Evolutionary conservation across 306 rosid genomes (phyloP).

Genomic region (Fragaria nilgerrensis): DNA sequence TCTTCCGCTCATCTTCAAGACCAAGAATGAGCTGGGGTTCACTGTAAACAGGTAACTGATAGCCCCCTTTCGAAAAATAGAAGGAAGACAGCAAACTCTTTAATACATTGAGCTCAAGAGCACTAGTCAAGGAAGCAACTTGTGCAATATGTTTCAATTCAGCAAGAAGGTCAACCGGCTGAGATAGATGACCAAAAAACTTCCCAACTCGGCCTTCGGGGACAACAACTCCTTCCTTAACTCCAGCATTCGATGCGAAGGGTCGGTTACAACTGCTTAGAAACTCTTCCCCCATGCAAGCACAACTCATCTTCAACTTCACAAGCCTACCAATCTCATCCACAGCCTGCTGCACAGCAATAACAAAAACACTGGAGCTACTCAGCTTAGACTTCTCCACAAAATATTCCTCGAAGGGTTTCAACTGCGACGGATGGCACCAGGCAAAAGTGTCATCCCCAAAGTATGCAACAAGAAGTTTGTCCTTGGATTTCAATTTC

Average conservation of each 20-base stretch:
- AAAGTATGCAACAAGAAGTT: constrained; percentile 62
- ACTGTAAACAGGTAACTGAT: constrained; percentile 40
- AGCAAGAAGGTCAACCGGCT: constrained; percentile 49
- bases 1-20: constrained; percentile 46
- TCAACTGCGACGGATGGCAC: constrained; percentile 71
- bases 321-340: constrained; percentile 57
- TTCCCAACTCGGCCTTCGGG: constrained; percentile 50
- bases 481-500: constrained; percentile 45
- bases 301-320: constrained; percentile 43
- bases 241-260: constrained; percentile 49
- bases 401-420: constrained; percentile 62
- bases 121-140: constrained; percentile 20
- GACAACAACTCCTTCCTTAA: constrained; percentile 57
- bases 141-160: constrained; percentile 47
- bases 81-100: constrained; percentile 54
- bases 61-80: constrained; percentile 54
- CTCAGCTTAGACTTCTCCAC: constrained; percentile 56
- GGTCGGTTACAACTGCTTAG: constrained; percentile 20
- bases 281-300: constrained; percentile 22
- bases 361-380: constrained; percentile 37
- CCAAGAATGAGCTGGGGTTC: constrained; percentile 53
- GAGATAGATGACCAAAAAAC: constrained; percentile 29
- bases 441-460: constrained; percentile 80
- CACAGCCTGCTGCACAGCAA: constrained; percentile 64
- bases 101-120: constrained; percentile 47